Percentiles rank a stretch among this genome's conserved stretches.
Evolutionary conservation across 805 yeast species (phyloP).

Genomic region (Wickerhamomyces hampshirensis): DNA sequence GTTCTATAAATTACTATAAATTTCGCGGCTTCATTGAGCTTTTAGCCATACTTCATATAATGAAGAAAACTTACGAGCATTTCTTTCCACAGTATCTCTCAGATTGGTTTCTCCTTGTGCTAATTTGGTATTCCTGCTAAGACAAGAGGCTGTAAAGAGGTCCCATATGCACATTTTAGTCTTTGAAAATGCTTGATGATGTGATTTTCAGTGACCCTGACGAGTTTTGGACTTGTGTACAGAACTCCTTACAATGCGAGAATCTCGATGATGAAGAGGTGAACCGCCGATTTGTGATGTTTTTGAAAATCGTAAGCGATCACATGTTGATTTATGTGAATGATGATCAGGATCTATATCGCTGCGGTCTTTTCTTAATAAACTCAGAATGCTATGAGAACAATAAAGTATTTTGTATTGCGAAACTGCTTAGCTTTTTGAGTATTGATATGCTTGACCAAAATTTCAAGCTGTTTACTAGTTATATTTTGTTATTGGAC

Average conservation of each 20-base stretch:
- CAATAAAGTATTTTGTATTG: constrained; percentile 40
- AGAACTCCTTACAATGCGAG: constrained; percentile 10
- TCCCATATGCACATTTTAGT: too few relatives aligned
- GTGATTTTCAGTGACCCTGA: constrained; percentile 4
- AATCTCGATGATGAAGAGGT: constrained; percentile 10
- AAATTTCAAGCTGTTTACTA: constrained; percentile 35
- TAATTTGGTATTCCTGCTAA: too few relatives aligned
- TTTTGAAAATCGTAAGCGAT: constrained; percentile 21
- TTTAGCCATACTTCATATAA: too few relatives aligned
- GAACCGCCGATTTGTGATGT: constrained; percentile 19
- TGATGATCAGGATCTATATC: constrained; percentile 29
- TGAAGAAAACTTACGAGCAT: too few relatives aligned
- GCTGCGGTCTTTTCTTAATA: constrained; percentile 30
- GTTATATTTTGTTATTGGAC: constrained; percentile 41
- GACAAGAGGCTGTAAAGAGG: too few relatives aligned
- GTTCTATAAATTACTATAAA: too few relatives aligned
- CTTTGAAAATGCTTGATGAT: too few relatives aligned
- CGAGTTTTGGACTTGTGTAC: constrained; percentile 20
- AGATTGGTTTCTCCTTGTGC: too few relatives aligned
- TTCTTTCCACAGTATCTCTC: too few relatives aligned
- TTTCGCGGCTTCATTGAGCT: too few relatives aligned
- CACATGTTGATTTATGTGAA: constrained; percentile 21
- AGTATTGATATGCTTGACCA: constrained; percentile 31
- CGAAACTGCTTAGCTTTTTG: constrained; percentile 44
- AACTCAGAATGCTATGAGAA: constrained; percentile 29